Base-by-base conservation (phyloP, 805 yeast species). In the Lachancea nothofagi region DNA sequence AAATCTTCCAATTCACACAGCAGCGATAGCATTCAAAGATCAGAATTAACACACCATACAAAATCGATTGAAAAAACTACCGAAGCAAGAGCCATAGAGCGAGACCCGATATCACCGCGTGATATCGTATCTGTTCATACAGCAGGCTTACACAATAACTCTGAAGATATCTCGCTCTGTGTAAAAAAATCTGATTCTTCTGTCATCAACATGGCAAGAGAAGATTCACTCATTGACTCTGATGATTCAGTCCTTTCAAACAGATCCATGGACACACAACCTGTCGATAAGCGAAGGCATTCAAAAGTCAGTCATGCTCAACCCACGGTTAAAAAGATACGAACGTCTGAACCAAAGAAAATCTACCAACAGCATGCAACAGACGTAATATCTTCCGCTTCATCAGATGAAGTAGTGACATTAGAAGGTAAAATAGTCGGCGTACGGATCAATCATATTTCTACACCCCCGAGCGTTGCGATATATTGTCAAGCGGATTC, bases 381-480 rank as follows among this genome's bases (percentile, higher is more conserved):
- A 9, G n/a, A n/a, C 14, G 18, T 13, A n/a, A 29, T 36, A 22
- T 12, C 29, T 4, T 10, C 4, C 18, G 29, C 34, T 4, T 22
- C 29, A 3, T 19, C 33, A 21, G 40, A 29, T 19, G 40, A 36
- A 9, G 4, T 23, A 2, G 5, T 36, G 23, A 18, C 15, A 12
- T 14, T 36, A 7, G 17, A 21, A 8, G 34, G 31, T 9, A 21
- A 8, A 15, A 17, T 36, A 5, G 30, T 23, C 5, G 40, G 38
- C 9, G 18, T 22, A 10, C 38, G 38, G 19, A 21, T 35, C 25
- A n/a, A 35, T 13, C 24, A 14, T 12, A 20, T 13, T 13, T 4
- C 27, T n/a, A 5, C 31, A 4, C 18, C 21, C 18, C 33, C 38
- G 3, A 27, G 38, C 24, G 31, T 19, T n/a, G 38, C 25, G 7